Conservation (phyloP, 2,329 filamentous ascomycete species). For the Xylaria sp. region DNA sequence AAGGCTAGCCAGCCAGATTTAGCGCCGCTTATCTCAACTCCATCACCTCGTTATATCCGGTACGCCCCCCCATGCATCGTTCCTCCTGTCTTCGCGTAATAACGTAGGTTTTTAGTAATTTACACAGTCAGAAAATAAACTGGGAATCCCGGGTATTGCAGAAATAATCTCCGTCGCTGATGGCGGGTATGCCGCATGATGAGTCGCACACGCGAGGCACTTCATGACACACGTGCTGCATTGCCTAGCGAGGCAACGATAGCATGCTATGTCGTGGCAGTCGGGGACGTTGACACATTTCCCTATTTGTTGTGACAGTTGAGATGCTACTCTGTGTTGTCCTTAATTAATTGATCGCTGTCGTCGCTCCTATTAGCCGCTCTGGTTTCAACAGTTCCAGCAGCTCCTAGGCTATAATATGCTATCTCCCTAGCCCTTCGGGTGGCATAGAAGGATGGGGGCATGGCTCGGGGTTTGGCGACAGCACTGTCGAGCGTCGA, state of each 20-base stretch:
- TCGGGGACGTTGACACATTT: neutral
- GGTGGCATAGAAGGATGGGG: slow-evolving; percentile 30
- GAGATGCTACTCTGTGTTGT: neutral
- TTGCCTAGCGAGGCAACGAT: neutral
- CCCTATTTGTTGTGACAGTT: neutral
- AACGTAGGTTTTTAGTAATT: slow-evolving; percentile 7
- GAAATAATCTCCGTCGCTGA: neutral
- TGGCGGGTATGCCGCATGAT: slow-evolving; percentile 7
- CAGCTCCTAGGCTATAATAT: neutral
- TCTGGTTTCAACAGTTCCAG: neutral
- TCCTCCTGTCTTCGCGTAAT: neutral
- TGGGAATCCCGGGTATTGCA: slow-evolving; percentile 5
- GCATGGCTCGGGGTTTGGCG: slow-evolving; percentile 43
- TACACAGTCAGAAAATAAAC: slow-evolving; percentile 9
- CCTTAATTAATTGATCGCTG: neutral
- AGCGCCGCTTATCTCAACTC: neutral
- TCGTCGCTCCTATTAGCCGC: neutral
- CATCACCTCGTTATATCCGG: slow-evolving; percentile 2
- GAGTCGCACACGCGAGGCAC: neutral
- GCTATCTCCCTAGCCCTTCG: slow-evolving; percentile 13
- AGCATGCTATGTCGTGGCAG: neutral
- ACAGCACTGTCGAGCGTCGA: slow-evolving; percentile 42
- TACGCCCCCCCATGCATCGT: slow-evolving; percentile 1
- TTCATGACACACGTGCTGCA: slow-evolving; percentile 7
- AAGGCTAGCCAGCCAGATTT: neutral